phyloP scores from a whole-genome alignment of 805 yeast species.

The Metschnikowia lunata region DNA sequence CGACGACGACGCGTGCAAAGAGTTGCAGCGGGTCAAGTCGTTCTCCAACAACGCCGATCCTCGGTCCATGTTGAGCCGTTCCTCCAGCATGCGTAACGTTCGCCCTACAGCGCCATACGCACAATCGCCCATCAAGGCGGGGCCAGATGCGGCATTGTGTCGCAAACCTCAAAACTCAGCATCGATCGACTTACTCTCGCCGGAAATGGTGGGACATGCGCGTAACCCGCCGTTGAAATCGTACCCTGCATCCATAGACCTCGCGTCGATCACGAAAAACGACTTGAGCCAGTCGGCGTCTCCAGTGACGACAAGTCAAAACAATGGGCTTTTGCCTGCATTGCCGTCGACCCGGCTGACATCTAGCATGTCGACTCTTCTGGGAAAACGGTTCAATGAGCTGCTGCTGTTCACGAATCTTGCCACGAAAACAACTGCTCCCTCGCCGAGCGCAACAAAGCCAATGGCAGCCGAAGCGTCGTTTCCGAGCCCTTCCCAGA shows the following conservation, averaged over 20 bases:
- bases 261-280: conserved; percentile 48
- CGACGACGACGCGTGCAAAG: conserved; percentile 42
- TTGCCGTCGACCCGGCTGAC: conserved; percentile 5
- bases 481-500: conserved; percentile 15
- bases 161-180: background rate
- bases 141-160: background rate
- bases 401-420: conserved; percentile 3
- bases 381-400: background rate
- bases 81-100: conserved; percentile 12
- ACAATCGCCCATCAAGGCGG: background rate
- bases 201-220: conserved; percentile 12
- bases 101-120: background rate
- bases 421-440: background rate
- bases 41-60: conserved; percentile 12
- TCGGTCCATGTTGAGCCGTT: conserved; percentile 6
- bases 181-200: conserved; percentile 16
- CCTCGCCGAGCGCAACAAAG: conserved; percentile 1
- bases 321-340: conserved; percentile 6
- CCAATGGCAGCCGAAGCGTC: background rate
- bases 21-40: conserved; percentile 23
- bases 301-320: background rate
- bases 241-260: conserved; percentile 48
- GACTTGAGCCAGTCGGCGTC: conserved; percentile 13
- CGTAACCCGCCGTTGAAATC: conserved; percentile 28
- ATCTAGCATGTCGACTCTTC: background rate